phyloP scores from a whole-genome alignment of 371 early-diverging fungal species.

The Haplosporangium sp. region DNA sequence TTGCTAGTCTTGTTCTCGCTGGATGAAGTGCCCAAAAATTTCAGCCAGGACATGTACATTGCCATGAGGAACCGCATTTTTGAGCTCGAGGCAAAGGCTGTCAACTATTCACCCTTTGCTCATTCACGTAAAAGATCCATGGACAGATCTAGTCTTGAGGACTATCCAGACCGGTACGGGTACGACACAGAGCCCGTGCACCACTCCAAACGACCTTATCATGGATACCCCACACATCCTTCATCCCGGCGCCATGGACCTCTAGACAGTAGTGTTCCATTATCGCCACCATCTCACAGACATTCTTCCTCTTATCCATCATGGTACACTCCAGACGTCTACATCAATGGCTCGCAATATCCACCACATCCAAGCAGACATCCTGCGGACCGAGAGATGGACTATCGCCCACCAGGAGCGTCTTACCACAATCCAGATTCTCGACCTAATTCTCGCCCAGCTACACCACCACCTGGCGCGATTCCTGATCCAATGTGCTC shows the following conservation, averaged over 20 bases:
- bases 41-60: constrained; percentile 53
- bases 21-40: constrained; percentile 46
- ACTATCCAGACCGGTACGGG: constrained; percentile 17
- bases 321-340: constrained; percentile 50
- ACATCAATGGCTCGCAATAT: constrained; percentile 14
- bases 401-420: not conserved
- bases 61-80: constrained; percentile 55
- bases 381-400: constrained; percentile 8
- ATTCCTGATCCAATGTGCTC: too few relatives aligned
- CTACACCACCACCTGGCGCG: too few relatives aligned
- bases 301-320: constrained; percentile 47
- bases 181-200: constrained; percentile 11
- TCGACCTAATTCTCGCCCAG: not conserved
- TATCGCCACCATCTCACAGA: constrained; percentile 10
- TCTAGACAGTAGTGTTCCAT: not conserved
- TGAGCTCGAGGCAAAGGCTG: constrained; percentile 47
- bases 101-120: constrained; percentile 48
- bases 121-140: constrained; percentile 42
- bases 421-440: constrained; percentile 7
- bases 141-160: constrained; percentile 24
- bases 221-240: constrained; percentile 5
- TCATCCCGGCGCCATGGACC: constrained; percentile 3
- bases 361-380: constrained; percentile 11
- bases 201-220: constrained; percentile 26
- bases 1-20: constrained; percentile 43